A percentile compares a stretch with the other conserved stretches of the same genome.
These are phyloP conservation scores for Tulasnella sp. DNA, from an alignment of 768 basidiomycete genomes.

Conservation along the genomic window DNA sequence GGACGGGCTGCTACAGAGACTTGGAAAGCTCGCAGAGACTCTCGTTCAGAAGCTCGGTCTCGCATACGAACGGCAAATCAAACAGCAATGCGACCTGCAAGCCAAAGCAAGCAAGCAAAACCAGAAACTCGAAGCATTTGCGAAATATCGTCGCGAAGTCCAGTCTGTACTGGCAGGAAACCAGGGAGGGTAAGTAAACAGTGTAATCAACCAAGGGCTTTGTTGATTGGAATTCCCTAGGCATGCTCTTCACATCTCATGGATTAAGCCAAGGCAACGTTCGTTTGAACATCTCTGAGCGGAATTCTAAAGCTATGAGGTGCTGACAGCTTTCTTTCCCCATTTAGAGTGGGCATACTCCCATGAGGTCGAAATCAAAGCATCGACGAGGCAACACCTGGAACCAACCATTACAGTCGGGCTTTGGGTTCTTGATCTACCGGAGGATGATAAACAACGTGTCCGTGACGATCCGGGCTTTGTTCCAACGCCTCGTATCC, in stretches of 20 bases:
- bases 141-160: background rate
- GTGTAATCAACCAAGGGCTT: background rate
- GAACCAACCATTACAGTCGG: background rate
- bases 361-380: background rate
- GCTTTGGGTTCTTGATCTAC: conserved; percentile 45
- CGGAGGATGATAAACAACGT: conserved; percentile 43
- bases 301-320: background rate
- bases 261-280: background rate
- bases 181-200: background rate
- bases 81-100: background rate
- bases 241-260: background rate
- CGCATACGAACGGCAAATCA: background rate
- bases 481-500: conserved; percentile 20
- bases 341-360: background rate
- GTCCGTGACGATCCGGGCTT: background rate
- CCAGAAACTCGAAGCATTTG: background rate
- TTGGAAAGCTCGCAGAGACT: background rate
- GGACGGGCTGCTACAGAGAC: background rate
- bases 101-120: background rate
- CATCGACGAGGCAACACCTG: background rate
- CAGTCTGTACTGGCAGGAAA: background rate
- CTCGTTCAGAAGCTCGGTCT: background rate
- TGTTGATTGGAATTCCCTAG: background rate
- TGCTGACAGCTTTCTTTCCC: background rate
- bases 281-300: background rate